phyloP scores from a whole-genome alignment of 306 rosid genomes.

The Mimosa pudica region DNA sequence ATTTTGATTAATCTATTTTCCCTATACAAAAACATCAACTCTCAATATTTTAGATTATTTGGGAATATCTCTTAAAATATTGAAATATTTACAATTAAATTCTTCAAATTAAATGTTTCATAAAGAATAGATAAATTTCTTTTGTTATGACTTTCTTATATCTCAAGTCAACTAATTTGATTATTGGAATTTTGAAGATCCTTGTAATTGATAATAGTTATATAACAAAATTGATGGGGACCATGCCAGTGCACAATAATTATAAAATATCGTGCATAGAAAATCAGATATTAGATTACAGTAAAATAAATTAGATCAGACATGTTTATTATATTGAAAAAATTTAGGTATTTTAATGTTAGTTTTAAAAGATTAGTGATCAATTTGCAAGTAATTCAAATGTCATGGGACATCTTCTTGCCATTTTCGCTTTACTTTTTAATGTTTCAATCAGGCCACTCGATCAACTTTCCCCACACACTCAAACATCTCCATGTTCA shows the following conservation, averaged over 20 bases:
- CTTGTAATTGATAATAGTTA: not conserved
- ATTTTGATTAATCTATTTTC: not conserved
- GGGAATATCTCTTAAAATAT: not conserved
- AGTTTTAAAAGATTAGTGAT: not conserved
- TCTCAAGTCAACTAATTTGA: too few species aligned
- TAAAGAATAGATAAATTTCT: not conserved
- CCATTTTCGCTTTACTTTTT: not conserved
- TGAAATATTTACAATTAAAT: not conserved
- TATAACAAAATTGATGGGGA: not conserved
- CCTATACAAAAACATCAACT: not conserved
- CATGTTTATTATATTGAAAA: not conserved
- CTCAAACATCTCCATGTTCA: constrained; percentile 27
- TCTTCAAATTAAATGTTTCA: not conserved
- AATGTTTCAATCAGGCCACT: constrained; percentile 37
- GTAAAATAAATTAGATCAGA: not conserved
- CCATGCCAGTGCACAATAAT: not conserved
- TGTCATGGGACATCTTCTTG: not conserved
- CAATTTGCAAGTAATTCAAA: not conserved
- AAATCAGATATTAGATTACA: not conserved
- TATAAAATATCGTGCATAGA: not conserved
- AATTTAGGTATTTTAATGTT: not conserved
- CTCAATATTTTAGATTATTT: not conserved
- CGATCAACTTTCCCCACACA: constrained; percentile 35
- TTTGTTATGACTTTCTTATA: not conserved
- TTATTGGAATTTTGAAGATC: not conserved